These are phyloP conservation scores for Auricularia sp. DNA, from an alignment of 768 basidiomycete species.

Conservation along the genomic window DNA sequence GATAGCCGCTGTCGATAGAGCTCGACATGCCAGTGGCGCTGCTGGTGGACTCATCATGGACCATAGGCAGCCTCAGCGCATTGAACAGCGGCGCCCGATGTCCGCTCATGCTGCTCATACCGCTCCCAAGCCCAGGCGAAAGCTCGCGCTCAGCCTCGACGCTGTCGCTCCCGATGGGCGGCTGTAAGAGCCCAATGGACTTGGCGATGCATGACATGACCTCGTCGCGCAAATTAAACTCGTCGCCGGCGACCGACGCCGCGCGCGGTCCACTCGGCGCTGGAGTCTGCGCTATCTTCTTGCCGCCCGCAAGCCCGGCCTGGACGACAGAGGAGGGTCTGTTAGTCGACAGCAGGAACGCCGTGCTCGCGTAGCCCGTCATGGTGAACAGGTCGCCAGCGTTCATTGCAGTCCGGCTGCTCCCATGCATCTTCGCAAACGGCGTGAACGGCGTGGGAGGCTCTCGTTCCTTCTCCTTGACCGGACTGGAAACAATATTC, in stretches of 20 bases:
- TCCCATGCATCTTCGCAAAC: constrained; percentile 9
- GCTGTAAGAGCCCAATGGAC: constrained; percentile 88
- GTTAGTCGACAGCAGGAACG: constrained; percentile 14
- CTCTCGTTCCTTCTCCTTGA: background rate
- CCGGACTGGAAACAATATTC: background rate
- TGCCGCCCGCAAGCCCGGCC: background rate
- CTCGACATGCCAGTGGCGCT: constrained; percentile 14
- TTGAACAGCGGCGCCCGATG: constrained; percentile 30
- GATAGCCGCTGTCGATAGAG: constrained; percentile 35
- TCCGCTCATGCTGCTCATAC: constrained; percentile 12
- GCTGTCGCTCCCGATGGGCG: constrained; percentile 32
- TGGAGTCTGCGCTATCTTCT: constrained; percentile 5
- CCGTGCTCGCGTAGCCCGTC: constrained; percentile 27
- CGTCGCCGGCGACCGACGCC: constrained; percentile 36
- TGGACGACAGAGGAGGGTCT: background rate
- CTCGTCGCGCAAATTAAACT: constrained; percentile 91
- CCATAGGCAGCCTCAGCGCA: constrained; percentile 39
- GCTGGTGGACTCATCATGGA: background rate
- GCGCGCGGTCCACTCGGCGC: constrained; percentile 14
- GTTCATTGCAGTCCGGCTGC: constrained; percentile 45
- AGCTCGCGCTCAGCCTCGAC: constrained; percentile 14
- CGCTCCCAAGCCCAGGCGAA: constrained; percentile 15
- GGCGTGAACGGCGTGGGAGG: constrained; percentile 12
- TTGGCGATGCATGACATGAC: constrained; percentile 98
- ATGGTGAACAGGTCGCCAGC: constrained; percentile 69